Conservation (phyloP, 768 basidiomycete species). For the Lactarius indigo region DNA sequence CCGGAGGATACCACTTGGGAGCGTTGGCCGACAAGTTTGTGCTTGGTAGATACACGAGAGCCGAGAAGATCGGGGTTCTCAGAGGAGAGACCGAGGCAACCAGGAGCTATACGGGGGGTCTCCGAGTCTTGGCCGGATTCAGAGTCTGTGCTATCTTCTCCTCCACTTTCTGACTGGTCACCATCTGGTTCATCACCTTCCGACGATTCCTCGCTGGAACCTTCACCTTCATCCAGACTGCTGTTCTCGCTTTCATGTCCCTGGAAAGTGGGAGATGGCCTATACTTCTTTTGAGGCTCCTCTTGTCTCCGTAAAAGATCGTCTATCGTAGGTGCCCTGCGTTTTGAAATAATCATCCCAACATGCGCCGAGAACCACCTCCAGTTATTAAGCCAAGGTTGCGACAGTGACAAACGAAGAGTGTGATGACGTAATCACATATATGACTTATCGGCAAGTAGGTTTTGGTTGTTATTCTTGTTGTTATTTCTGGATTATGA, state of each 20-base stretch:
- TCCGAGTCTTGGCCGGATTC: neutral
- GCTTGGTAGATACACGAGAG: slow-evolving; percentile 29
- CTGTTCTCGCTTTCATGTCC: slow-evolving; percentile 27
- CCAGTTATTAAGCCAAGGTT: too few relatives aligned
- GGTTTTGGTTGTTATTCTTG: too few relatives aligned
- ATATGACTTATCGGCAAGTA: neutral
- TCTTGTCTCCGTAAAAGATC: slow-evolving; percentile 39
- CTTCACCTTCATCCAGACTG: slow-evolving; percentile 11
- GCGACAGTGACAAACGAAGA: too few relatives aligned
- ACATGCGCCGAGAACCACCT: neutral
- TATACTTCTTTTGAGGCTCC: slow-evolving; percentile 24
- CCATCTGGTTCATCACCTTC: slow-evolving; percentile 3
- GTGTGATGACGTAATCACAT: neutral
- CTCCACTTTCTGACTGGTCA: neutral
- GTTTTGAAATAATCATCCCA: slow-evolving; percentile 31
- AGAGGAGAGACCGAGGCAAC: neutral
- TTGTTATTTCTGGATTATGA: too few relatives aligned
- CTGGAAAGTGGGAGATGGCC: slow-evolving; percentile 23
- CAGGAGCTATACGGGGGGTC: neutral
- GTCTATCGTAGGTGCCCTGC: slow-evolving; percentile 33
- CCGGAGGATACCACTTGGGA: slow-evolving; percentile 7
- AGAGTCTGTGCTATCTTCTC: slow-evolving; percentile 12
- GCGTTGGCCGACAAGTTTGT: slow-evolving; percentile 17
- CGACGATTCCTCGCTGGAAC: neutral
- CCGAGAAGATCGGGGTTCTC: slow-evolving; percentile 9